Conservation (phyloP, 1,139 yeast species). For the Hyphopichia fennica region DNA sequence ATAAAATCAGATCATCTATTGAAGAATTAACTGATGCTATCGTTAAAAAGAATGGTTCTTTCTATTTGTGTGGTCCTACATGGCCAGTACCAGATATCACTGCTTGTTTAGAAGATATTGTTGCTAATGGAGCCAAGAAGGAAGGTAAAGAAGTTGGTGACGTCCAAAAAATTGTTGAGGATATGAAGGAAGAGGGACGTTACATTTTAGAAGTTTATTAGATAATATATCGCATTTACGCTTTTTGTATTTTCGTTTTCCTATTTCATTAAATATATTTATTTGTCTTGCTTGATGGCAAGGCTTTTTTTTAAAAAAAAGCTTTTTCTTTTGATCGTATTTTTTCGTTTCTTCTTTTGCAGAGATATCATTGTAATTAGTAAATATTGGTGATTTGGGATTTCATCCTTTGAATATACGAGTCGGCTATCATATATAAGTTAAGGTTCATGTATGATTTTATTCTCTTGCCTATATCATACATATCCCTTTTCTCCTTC, state of each 20-base stretch:
- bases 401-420: too few species aligned
- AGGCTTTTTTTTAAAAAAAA: too few species aligned
- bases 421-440: too few species aligned
- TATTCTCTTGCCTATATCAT: too few species aligned
- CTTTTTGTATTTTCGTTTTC: too few species aligned
- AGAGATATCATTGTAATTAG: too few species aligned
- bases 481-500: too few species aligned
- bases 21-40: slow-evolving; percentile 76
- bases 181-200: slow-evolving; percentile 89
- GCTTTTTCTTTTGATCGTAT: too few species aligned
- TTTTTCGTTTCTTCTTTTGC: too few species aligned
- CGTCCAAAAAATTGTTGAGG: slow-evolving; percentile 80
- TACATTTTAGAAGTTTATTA: slow-evolving; percentile 92
- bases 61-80: slow-evolving; percentile 97
- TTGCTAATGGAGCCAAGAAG: slow-evolving; percentile 66
- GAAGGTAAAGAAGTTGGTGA: slow-evolving; percentile 67
- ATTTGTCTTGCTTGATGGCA: background rate
- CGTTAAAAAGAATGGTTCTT: slow-evolving; percentile 76
- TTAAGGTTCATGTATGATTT: too few species aligned
- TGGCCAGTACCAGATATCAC: slow-evolving; percentile 99
- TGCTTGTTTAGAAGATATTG: slow-evolving; percentile 82
- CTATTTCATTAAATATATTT: background rate
- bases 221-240: slow-evolving; percentile 7
- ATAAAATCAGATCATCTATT: slow-evolving; percentile 79
- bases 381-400: too few species aligned